Evolutionary conservation across 768 basidiomycete species (phyloP).

Genomic region (Collybia sordida): DNA sequence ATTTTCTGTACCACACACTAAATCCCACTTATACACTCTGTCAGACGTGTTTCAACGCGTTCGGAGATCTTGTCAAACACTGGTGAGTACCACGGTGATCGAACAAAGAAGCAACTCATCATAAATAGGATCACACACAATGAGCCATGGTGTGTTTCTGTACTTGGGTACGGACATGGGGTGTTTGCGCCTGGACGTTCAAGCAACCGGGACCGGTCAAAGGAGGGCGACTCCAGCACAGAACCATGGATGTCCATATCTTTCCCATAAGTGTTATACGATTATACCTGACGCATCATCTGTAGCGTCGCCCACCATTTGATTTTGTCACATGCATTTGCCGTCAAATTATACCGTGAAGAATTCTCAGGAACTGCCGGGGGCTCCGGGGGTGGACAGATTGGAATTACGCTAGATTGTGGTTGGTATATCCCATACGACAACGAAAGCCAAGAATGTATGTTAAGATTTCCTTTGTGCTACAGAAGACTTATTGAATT

Average conservation of each 20-base stretch:
- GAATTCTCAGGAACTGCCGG: conserved; percentile 52
- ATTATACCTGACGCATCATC: neutral
- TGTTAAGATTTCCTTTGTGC: conserved; percentile 18
- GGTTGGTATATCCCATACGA: conserved; percentile 64
- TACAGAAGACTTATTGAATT: neutral
- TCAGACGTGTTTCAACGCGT: conserved; percentile 65
- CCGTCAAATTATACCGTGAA: conserved; percentile 62
- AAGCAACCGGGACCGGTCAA: conserved; percentile 54
- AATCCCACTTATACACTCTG: neutral
- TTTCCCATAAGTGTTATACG: neutral
- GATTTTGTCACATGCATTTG: conserved; percentile 68
- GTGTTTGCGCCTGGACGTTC: conserved; percentile 70
- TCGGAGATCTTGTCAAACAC: conserved; percentile 72
- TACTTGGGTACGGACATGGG: conserved; percentile 64
- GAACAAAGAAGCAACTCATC: neutral
- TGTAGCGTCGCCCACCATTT: conserved; percentile 63
- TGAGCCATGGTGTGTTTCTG: conserved; percentile 69
- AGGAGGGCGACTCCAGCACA: conserved; percentile 57
- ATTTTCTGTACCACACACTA: neutral
- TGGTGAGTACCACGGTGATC: conserved; percentile 40
- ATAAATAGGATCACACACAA: conserved; percentile 62
- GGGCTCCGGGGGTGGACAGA: conserved; percentile 36
- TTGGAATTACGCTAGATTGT: conserved; percentile 75
- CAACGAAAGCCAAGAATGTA: conserved; percentile 64
- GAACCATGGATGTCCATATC: conserved; percentile 63